Evolutionary conservation across 129 eudicot genomes (phyloP).

Genomic region (Logfia minima): DNA sequence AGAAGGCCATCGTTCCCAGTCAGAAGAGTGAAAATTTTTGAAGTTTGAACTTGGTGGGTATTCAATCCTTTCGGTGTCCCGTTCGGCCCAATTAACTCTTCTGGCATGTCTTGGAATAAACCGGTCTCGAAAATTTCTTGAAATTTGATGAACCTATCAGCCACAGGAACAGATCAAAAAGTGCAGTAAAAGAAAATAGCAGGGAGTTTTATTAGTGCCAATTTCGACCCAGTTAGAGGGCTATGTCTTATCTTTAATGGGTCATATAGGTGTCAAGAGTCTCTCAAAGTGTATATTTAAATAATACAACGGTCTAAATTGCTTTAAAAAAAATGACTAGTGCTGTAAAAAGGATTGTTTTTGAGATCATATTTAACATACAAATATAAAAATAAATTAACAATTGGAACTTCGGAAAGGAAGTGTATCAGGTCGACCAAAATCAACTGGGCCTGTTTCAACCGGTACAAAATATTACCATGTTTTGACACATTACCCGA

Average conservation of each 20-base stretch:
- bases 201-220: neutral
- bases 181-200: neutral
- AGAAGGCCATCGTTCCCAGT: slow-evolving; percentile 26
- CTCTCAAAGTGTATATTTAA: neutral
- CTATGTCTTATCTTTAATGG: neutral
- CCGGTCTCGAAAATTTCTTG: slow-evolving; percentile 74
- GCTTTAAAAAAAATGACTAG: neutral
- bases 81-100: slow-evolving; percentile 49
- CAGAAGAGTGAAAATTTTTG: slow-evolving; percentile 30
- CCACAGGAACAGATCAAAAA: slow-evolving; percentile 14
- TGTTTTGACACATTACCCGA: neutral
- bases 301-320: neutral
- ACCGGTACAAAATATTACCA: neutral
- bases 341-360: no score
- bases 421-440: neutral
- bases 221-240: neutral
- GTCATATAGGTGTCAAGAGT: neutral
- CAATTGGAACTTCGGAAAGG: no score
- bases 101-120: slow-evolving; percentile 65
- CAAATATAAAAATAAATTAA: no score
- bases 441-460: neutral
- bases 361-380: no score
- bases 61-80: slow-evolving; percentile 47
- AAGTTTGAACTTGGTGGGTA: slow-evolving; percentile 36
- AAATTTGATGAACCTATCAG: slow-evolving; percentile 86